A percentile compares a stretch with the other conserved stretches of the same genome.
Conservation (phyloP, 2,329 filamentous ascomycete species). For the Aspergillus flavus region DNA sequence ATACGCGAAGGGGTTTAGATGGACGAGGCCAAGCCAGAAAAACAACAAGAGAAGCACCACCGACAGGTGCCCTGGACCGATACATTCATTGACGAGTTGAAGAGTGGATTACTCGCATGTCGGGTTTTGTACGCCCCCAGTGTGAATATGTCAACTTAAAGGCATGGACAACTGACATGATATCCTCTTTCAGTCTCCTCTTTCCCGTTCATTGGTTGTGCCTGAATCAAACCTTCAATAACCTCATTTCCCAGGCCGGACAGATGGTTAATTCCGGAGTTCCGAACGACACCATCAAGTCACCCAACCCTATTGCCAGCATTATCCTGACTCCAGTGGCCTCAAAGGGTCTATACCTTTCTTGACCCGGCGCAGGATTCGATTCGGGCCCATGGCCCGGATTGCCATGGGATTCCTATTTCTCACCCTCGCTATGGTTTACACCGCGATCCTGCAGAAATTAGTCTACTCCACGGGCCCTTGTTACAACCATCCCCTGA, state of each 20-base stretch:
- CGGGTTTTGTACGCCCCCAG: neutral
- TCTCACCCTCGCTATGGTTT: slow-evolving; percentile 59
- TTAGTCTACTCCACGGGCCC: slow-evolving; percentile 45
- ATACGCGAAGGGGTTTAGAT: neutral
- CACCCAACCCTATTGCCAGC: slow-evolving; percentile 71
- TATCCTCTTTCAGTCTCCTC: neutral
- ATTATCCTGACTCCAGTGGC: slow-evolving; percentile 70
- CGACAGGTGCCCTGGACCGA: neutral
- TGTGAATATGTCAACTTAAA: neutral
- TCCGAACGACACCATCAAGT: slow-evolving; percentile 72
- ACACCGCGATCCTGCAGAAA: slow-evolving; percentile 54
- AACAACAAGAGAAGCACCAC: neutral
- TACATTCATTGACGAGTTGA: slow-evolving; percentile 1
- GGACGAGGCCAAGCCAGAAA: neutral
- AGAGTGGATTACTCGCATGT: neutral
- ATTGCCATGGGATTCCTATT: slow-evolving; percentile 69
- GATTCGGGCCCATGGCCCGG: slow-evolving; percentile 71
- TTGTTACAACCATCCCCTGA: neutral
- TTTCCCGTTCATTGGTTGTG: slow-evolving; percentile 18
- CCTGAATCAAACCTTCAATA: slow-evolving; percentile 59
- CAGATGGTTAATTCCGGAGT: slow-evolving; percentile 63
- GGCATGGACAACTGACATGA: neutral
- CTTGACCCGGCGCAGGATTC: slow-evolving; percentile 61
- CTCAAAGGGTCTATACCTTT: slow-evolving; percentile 64
- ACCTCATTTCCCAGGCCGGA: slow-evolving; percentile 61